Evolutionary conservation across 345 rosid species (phyloP).

Genomic region (Psidium guajava): DNA sequence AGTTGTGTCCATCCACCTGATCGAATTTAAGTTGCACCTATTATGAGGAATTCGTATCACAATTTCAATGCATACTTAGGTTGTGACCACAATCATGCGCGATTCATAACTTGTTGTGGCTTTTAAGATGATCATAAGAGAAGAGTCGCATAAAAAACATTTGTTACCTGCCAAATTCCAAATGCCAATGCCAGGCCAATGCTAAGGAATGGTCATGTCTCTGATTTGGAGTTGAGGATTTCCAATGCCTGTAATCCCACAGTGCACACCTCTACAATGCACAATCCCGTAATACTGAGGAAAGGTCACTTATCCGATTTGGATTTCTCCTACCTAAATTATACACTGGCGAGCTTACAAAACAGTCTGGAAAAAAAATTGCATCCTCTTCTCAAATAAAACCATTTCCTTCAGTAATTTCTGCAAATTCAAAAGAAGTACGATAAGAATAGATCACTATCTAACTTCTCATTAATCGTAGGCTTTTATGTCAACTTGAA

Average conservation of each 20-base stretch:
- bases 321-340: background rate
- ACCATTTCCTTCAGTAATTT: background rate
- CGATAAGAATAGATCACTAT: background rate
- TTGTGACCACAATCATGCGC: too few species aligned
- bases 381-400: background rate
- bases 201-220: constrained; percentile 38
- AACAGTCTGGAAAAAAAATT: background rate
- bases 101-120: too few species aligned
- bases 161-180: too few species aligned
- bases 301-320: too few species aligned
- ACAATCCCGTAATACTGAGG: too few species aligned
- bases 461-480: background rate
- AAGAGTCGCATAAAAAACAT: too few species aligned
- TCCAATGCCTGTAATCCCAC: constrained; percentile 63
- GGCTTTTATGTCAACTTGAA: background rate
- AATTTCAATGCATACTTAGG: too few species aligned
- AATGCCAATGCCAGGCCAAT: too few species aligned
- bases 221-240: constrained; percentile 41
- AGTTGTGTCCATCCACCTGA: too few species aligned
- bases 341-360: background rate
- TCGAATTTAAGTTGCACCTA: too few species aligned
- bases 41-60: too few species aligned
- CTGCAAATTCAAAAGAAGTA: background rate
- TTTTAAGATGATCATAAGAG: too few species aligned
- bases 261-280: constrained; percentile 24